Base-by-base conservation (phyloP, 257 asterid species). In the Mentha longifolia region DNA sequence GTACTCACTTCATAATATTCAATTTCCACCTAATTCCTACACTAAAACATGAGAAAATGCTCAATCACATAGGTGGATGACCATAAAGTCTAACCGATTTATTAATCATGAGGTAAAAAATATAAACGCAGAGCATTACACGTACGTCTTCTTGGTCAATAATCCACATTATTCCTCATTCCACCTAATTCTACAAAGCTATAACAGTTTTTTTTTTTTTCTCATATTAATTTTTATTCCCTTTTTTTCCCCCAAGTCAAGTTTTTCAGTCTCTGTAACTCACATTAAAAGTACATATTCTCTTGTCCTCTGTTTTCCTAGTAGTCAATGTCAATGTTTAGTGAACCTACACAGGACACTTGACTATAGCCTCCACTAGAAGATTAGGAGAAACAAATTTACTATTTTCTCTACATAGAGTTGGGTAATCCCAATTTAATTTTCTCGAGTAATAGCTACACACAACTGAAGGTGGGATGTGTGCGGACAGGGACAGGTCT, bases 371-470 rank as follows among this genome's bases (percentile, higher is more conserved):
- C 10, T 67, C 60, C 7, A 60, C 37, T 41, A 57, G n/a, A 41
- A 57, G 10, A 58, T 59, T 30, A 59, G 25, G 20, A 31, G 60
- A 61, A 37, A 10, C 7, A 37, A 9, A 61, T 37, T 37, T 35
- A 59, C 58, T 61, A 70, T 57, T 57, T 70, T 70, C 52, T n/a
- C 45, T 50, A 61, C 13, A 37, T 37, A 35, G 68, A 33, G 61
- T 61, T 46, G 43, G 66, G 61, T 7, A 47, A 49, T 33, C 49
- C 51, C 67, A 16, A 30, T 65, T 70, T 17, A 7, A 16, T 47
- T 3, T 35, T 41, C 60, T 17, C 16, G 60, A 59, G 30, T 20
- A 45, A 46, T 59, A 31, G 45, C 35, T 59, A 45, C 69, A 71
- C 17, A 9, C 15, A 49, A 35, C 46, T 41, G 25, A 59, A 59